A percentile compares a stretch with the other conserved stretches of the same genome.
phyloP scores from a whole-genome alignment of 2,329 filamentous ascomycete genomes.

The Beauveria pseudobassiana region DNA sequence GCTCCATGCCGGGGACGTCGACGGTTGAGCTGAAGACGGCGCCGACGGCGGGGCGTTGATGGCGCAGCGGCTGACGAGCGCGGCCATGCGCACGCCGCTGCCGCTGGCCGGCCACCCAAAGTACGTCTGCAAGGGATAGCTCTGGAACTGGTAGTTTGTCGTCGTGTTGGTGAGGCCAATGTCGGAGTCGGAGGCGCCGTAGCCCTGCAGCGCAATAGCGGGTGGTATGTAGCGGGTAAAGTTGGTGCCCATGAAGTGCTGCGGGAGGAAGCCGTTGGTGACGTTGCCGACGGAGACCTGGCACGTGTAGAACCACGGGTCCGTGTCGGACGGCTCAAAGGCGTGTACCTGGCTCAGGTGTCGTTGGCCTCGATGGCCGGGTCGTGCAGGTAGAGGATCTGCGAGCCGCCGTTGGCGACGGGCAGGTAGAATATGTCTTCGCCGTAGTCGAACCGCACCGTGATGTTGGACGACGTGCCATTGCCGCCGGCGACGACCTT shows the following conservation, averaged over 20 bases:
- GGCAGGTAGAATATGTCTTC: slow-evolving; percentile 17
- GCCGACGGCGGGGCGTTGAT: slow-evolving; percentile 26
- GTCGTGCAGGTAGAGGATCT: slow-evolving; percentile 31
- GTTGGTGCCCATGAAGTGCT: slow-evolving; percentile 27
- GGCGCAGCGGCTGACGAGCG: slow-evolving; percentile 27
- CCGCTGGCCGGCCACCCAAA: slow-evolving; percentile 30
- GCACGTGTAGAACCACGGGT: slow-evolving; percentile 35
- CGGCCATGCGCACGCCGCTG: slow-evolving; percentile 25
- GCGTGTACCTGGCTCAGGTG: slow-evolving; percentile 25
- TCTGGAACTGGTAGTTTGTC: slow-evolving; percentile 26
- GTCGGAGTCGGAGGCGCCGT: slow-evolving; percentile 18
- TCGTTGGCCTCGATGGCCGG: slow-evolving; percentile 17
- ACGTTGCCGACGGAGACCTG: slow-evolving; percentile 29
- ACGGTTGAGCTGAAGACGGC: slow-evolving; percentile 24
- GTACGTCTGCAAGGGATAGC: slow-evolving; percentile 33
- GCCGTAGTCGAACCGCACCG: slow-evolving; percentile 19
- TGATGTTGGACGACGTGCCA: slow-evolving; percentile 21
- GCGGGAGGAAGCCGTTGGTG: slow-evolving; percentile 25
- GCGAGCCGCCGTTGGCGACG: slow-evolving; percentile 22
- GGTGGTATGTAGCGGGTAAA: slow-evolving; percentile 27
- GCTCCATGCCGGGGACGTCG: slow-evolving; percentile 21
- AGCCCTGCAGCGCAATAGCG: slow-evolving; percentile 35
- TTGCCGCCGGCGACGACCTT: slow-evolving; percentile 25
- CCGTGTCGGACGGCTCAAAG: slow-evolving; percentile 28
- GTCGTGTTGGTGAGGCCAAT: slow-evolving; percentile 17